Percentiles rank a stretch among this genome's conserved stretches.
phyloP scores from a whole-genome alignment of 2,329 filamentous ascomycete species.

The Didymella glomerata region DNA sequence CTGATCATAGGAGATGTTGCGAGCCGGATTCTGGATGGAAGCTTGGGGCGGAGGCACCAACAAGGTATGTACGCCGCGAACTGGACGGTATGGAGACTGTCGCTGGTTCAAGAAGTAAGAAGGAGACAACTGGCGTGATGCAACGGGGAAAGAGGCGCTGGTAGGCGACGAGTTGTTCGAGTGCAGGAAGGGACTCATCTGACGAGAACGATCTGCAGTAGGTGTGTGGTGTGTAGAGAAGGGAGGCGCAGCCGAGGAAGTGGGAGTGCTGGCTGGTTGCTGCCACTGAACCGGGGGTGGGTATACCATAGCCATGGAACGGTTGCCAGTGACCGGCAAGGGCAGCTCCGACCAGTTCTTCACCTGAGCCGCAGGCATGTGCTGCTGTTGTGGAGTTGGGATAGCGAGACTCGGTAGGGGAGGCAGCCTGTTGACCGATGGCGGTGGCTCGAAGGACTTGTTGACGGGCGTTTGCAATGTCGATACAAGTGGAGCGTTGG shows the following conservation, averaged over 20 bases:
- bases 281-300: conserved; percentile 64
- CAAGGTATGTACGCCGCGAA: conserved; percentile 89
- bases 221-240: conserved; percentile 43
- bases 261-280: conserved; percentile 53
- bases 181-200: conserved; percentile 61
- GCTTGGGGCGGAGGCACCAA: conserved; percentile 84
- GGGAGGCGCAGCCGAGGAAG: conserved; percentile 40
- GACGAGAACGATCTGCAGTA: conserved; percentile 53
- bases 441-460: conserved; percentile 48
- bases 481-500: conserved; percentile 46
- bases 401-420: conserved; percentile 76
- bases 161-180: conserved; percentile 73
- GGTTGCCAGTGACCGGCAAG: conserved; percentile 63
- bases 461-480: conserved; percentile 47
- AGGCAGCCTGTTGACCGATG: conserved; percentile 62
- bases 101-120: conserved; percentile 87
- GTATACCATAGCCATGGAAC: conserved; percentile 82
- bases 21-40: conserved; percentile 69
- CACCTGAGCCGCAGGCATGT: conserved; percentile 39
- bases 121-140: conserved; percentile 80
- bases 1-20: conserved; percentile 56
- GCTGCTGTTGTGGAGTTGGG: conserved; percentile 57
- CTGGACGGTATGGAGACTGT: conserved; percentile 89
- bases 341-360: conserved; percentile 56
- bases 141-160: conserved; percentile 69